phyloP scores from a whole-genome alignment of 495 filamentous ascomycete genomes.

The Penicillium canescens region DNA sequence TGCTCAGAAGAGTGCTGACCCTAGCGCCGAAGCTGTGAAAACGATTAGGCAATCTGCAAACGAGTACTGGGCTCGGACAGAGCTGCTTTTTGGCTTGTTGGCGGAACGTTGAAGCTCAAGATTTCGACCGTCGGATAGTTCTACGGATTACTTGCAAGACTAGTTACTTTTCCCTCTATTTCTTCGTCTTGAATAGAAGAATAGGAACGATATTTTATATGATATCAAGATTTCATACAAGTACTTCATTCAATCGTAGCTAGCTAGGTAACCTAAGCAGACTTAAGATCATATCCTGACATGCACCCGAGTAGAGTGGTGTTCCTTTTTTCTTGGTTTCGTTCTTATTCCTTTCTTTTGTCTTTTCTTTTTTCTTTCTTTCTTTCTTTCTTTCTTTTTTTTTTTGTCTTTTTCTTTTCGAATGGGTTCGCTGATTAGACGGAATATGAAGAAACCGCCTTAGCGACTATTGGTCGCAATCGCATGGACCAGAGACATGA shows the following conservation, averaged over 20 bases:
- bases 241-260: too few species aligned
- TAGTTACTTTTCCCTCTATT: too few species aligned
- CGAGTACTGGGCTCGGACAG: slow-evolving; percentile 81
- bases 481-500: not conserved
- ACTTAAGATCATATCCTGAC: too few species aligned
- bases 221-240: too few species aligned
- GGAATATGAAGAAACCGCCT: not conserved
- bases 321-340: too few species aligned
- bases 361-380: too few species aligned
- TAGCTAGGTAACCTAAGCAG: too few species aligned
- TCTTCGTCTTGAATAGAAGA: too few species aligned
- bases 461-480: not conserved
- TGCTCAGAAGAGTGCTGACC: slow-evolving; percentile 46
- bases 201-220: too few species aligned
- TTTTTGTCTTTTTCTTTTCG: not conserved
- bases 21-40: slow-evolving; percentile 45
- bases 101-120: slow-evolving; percentile 14
- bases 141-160: not conserved
- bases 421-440: not conserved
- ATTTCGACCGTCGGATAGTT: not conserved
- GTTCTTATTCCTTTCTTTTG: too few species aligned
- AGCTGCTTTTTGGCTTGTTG: slow-evolving; percentile 68
- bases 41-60: slow-evolving; percentile 56
- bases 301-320: too few species aligned
- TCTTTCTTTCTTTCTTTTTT: too few species aligned